Percentiles rank a stretch among this genome's conserved stretches.
These are phyloP conservation scores for Leishmania tropica DNA, from an alignment of 208 protist species.

Conservation along the genomic window DNA sequence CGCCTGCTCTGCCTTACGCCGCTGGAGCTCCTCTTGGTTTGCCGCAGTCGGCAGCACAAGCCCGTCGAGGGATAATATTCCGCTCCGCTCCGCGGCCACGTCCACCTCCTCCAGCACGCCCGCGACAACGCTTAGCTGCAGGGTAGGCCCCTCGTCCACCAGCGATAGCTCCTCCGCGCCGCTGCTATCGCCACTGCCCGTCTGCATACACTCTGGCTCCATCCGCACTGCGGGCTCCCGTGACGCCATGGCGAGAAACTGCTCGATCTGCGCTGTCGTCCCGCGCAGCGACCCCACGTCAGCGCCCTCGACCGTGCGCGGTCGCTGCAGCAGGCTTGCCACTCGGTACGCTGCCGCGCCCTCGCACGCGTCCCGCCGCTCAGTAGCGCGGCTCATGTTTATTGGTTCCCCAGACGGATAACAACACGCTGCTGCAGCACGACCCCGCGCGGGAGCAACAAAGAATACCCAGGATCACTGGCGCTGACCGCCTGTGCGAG, in stretches of 20 bases:
- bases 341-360: conserved; percentile 29
- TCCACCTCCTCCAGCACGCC: conserved; percentile 74
- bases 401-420: background rate
- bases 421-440: conserved; percentile 4
- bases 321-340: conserved; percentile 37
- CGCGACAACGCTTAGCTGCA: conserved; percentile 83
- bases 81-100: background rate
- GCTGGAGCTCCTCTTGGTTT: conserved; percentile 53
- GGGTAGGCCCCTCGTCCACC: conserved; percentile 13
- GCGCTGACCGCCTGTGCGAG: background rate
- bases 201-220: conserved; percentile 34
- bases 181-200: background rate
- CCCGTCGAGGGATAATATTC: conserved; percentile 29
- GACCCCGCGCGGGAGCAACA: conserved; percentile 8
- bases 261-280: conserved; percentile 54
- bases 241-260: conserved; percentile 54
- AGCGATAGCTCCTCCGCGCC: background rate
- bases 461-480: conserved; percentile 9
- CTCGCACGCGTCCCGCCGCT: conserved; percentile 12
- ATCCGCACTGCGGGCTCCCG: conserved; percentile 57
- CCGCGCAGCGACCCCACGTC: conserved; percentile 39
- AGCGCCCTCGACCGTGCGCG: background rate
- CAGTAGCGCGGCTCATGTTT: conserved; percentile 16
- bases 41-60: conserved; percentile 68
- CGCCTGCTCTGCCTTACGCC: conserved; percentile 58